Conservation (phyloP, 345 rosid genomes). For the Fremontodendron californicum region DNA sequence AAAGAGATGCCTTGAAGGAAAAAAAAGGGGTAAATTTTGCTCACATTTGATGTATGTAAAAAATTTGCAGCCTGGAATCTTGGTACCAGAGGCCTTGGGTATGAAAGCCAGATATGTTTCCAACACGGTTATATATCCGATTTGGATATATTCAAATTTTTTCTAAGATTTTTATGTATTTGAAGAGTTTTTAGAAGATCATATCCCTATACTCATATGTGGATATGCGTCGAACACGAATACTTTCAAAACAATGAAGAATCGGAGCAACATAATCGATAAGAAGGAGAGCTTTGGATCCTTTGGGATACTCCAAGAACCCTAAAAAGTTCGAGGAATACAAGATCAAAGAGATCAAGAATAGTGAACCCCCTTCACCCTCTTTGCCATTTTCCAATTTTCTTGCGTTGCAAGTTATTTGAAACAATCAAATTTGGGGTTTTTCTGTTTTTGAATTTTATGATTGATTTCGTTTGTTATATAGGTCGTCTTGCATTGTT, state of each 20-base stretch:
- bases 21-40: too few species aligned
- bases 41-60: too few species aligned
- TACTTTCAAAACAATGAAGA: too few species aligned
- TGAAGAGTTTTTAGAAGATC: too few species aligned
- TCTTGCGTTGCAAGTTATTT: neutral
- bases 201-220: too few species aligned
- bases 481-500: constrained; percentile 81
- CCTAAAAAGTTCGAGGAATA: constrained; percentile 82
- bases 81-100: constrained; percentile 92
- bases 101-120: too few species aligned
- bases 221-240: too few species aligned
- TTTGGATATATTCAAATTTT: too few species aligned
- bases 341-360: constrained; percentile 93
- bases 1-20: too few species aligned
- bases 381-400: neutral
- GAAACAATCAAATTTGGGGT: neutral
- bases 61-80: constrained; percentile 70
- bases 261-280: too few species aligned
- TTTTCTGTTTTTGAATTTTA: neutral
- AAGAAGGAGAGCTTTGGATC: constrained; percentile 98
- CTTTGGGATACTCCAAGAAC: constrained; percentile 94
- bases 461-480: neutral
- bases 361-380: constrained; percentile 39
- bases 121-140: too few species aligned
- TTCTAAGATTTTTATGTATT: too few species aligned